Conservation (phyloP, 345 rosid species). For the Populus nigra region DNA sequence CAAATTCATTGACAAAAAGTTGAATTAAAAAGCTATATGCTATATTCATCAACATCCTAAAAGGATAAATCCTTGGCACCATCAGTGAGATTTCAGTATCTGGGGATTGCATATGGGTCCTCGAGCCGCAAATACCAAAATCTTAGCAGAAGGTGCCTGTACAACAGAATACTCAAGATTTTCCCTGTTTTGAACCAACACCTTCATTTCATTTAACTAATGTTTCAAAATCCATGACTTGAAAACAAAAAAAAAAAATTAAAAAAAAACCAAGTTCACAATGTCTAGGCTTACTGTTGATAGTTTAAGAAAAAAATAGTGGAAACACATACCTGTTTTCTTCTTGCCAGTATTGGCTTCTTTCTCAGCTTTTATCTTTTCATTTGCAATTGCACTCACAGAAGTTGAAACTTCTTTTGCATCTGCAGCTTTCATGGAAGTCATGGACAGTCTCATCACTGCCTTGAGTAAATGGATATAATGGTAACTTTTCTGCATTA, state of each 20-base stretch:
- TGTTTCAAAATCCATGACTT: neutral
- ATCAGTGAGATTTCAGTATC: neutral
- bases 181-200: neutral
- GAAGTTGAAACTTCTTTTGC: constrained; percentile 86
- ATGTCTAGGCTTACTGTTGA: no score
- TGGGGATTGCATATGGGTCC: neutral
- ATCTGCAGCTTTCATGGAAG: constrained; percentile 74
- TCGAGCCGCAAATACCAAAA: neutral
- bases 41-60: neutral
- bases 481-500: constrained; percentile 80
- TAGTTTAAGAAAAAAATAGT: neutral
- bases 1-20: no score
- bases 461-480: constrained; percentile 69
- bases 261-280: neutral
- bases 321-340: constrained; percentile 57
- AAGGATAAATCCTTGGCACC: neutral
- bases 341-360: constrained; percentile 73
- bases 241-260: neutral
- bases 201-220: neutral
- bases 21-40: neutral
- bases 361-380: constrained; percentile 84
- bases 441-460: constrained; percentile 76
- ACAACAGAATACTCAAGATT: neutral
- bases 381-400: constrained; percentile 79
- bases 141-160: neutral